A percentile compares a stretch with the other conserved stretches of the same genome.
These are phyloP conservation scores for Plasmodium chabaudi DNA, from an alignment of 169 alveolate species.

Conservation along the genomic window DNA sequence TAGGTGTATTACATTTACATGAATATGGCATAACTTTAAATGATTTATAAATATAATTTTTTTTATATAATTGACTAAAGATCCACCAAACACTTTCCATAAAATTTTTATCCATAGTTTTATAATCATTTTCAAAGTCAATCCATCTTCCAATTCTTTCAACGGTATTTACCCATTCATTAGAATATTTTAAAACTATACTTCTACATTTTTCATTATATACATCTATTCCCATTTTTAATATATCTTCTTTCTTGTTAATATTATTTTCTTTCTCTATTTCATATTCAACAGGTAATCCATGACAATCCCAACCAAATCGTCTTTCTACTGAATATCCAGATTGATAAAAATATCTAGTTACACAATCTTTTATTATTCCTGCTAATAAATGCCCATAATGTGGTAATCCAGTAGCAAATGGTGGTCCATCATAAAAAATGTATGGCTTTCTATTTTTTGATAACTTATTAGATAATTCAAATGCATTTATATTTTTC, in stretches of 20 bases:
- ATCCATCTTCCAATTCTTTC: slow-evolving; percentile 99
- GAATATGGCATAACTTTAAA: slow-evolving; percentile 99
- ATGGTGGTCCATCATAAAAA: slow-evolving; percentile 99
- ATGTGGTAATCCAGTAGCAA: slow-evolving; percentile 99
- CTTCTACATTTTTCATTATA: slow-evolving; percentile 86
- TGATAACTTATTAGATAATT: slow-evolving; percentile 81
- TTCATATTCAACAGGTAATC: slow-evolving; percentile 99
- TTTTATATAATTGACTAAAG: slow-evolving; percentile 92
- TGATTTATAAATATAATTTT: slow-evolving; percentile 96
- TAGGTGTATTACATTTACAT: slow-evolving; percentile 96
- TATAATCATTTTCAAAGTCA: slow-evolving; percentile 98
- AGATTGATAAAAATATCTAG: slow-evolving; percentile 97
- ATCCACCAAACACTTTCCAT: slow-evolving; percentile 99
- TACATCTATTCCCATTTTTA: slow-evolving; percentile 91
- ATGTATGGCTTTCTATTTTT: slow-evolving; percentile 93
- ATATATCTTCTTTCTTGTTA: slow-evolving; percentile 92
- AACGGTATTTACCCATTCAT: slow-evolving; percentile 93
- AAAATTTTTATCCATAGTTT: slow-evolving; percentile 97
- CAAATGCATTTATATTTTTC: slow-evolving; percentile 90
- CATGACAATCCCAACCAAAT: slow-evolving; percentile 99
- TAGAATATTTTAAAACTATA: slow-evolving; percentile 96
- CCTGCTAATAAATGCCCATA: slow-evolving; percentile 99
- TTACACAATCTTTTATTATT: slow-evolving; percentile 98
- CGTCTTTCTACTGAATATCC: slow-evolving; percentile 97
- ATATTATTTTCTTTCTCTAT: slow-evolving; percentile 95